These are phyloP conservation scores for Sporopachydermia lactativora DNA, from an alignment of 805 yeast species.

Conservation along the genomic window DNA sequence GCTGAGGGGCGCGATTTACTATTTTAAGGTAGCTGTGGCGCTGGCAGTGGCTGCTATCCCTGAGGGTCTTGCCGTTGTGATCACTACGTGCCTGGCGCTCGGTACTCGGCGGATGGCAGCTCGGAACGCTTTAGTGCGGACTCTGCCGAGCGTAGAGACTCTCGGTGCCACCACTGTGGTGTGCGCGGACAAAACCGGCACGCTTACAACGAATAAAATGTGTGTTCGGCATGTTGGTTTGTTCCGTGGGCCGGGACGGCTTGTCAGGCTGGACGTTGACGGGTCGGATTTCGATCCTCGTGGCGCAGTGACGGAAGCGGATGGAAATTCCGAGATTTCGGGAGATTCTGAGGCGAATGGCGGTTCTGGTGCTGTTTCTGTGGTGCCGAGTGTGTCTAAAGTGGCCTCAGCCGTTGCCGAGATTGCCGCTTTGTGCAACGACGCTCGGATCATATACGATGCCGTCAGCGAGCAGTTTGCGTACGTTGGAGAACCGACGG, in stretches of 20 bases:
- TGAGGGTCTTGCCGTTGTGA: not conserved
- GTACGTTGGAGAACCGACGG: constrained; percentile 40
- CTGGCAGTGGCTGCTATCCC: constrained; percentile 2
- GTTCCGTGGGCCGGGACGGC: constrained; percentile 19
- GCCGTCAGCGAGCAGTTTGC: constrained; percentile 18
- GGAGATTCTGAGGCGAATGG: not conserved
- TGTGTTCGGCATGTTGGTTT: constrained; percentile 18
- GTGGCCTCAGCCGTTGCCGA: constrained; percentile 21
- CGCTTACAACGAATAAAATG: constrained; percentile 21
- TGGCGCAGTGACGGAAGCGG: constrained; percentile 16
- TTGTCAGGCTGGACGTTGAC: constrained; percentile 23
- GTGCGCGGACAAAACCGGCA: constrained; percentile 7
- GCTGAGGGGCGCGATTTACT: constrained; percentile 30
- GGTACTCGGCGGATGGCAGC: not conserved
- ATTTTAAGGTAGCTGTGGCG: constrained; percentile 25
- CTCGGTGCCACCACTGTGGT: not conserved
- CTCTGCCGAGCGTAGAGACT: not conserved
- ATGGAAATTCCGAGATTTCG: not conserved
- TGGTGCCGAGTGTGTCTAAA: too few relatives aligned
- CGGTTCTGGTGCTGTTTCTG: too few relatives aligned
- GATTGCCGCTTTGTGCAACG: constrained; percentile 28
- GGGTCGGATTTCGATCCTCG: constrained; percentile 22
- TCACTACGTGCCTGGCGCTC: constrained; percentile 4
- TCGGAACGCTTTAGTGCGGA: constrained; percentile 1
- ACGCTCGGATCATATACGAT: constrained; percentile 18